Conservation (phyloP, 2,329 filamentous ascomycete genomes). For the Ascochyta viciae-villosae region DNA sequence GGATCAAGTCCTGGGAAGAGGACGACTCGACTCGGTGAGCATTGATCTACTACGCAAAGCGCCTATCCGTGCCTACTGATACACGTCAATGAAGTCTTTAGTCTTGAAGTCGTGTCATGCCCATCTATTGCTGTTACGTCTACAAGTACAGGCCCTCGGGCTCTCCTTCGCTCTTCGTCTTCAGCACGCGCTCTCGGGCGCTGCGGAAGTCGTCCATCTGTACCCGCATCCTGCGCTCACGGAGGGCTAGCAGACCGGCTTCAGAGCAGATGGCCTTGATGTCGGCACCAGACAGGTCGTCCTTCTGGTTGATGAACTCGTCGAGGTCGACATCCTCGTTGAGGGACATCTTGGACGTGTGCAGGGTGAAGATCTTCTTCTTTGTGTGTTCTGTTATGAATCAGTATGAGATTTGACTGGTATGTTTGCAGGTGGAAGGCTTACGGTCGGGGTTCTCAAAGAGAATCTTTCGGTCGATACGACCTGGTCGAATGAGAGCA, state of each 20-base stretch:
- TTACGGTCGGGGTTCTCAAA: constrained; percentile 75
- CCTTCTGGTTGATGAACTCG: constrained; percentile 98
- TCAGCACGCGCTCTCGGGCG: constrained; percentile 90
- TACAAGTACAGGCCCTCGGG: constrained; percentile 99
- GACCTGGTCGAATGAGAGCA: constrained; percentile 92
- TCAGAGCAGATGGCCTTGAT: constrained; percentile 99
- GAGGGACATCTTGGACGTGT: constrained; percentile 98
- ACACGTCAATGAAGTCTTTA: constrained; percentile 22
- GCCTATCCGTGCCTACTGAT: constrained; percentile 23
- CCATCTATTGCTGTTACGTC: not conserved
- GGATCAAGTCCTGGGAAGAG: not conserved
- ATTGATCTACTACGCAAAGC: constrained; percentile 6
- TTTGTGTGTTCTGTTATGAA: constrained; percentile 85
- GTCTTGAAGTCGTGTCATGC: constrained; percentile 11
- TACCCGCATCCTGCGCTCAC: constrained; percentile 95
- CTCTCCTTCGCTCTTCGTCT: constrained; percentile 98
- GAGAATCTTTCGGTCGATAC: constrained; percentile 97
- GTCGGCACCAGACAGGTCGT: constrained; percentile 94
- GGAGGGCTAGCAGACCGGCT: constrained; percentile 89
- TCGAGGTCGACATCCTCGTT: constrained; percentile 97
- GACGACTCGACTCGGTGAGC: not conserved
- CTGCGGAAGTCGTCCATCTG: constrained; percentile 98
- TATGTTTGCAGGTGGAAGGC: constrained; percentile 30
- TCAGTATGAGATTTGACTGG: constrained; percentile 50
- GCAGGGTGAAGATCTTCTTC: constrained; percentile 97